phyloP scores from a whole-genome alignment of 768 basidiomycete genomes.

The Rhizopogon roseolus region DNA sequence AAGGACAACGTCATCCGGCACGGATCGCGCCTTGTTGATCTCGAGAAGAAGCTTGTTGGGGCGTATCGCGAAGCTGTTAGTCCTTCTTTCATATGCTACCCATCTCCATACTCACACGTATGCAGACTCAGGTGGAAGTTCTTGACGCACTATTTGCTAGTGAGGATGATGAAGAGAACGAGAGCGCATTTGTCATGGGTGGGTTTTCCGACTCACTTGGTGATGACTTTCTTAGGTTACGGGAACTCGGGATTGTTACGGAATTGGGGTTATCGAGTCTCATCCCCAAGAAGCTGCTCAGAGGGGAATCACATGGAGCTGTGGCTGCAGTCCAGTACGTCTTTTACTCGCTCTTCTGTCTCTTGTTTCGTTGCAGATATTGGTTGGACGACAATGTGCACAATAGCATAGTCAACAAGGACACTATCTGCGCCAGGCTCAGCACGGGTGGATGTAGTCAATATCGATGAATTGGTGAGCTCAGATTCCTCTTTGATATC shows the following conservation, averaged over 20 bases:
- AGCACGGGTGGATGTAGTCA: too few species aligned
- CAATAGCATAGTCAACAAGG: too few species aligned
- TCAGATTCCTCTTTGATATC: too few species aligned
- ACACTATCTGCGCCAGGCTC: neutral
- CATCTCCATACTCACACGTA: neutral
- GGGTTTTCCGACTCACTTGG: constrained; percentile 86
- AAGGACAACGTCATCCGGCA: constrained; percentile 85
- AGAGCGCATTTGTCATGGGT: constrained; percentile 69
- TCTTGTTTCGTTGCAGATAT: constrained; percentile 25
- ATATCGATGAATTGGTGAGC: too few species aligned
- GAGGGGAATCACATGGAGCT: constrained; percentile 47
- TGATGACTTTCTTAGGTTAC: constrained; percentile 89
- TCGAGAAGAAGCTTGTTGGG: constrained; percentile 84
- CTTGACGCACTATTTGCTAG: constrained; percentile 47
- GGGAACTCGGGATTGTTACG: constrained; percentile 81
- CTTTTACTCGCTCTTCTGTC: neutral
- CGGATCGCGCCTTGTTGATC: constrained; percentile 66
- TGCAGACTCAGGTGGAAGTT: constrained; percentile 35
- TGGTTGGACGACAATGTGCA: too few species aligned
- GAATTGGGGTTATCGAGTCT: constrained; percentile 80
- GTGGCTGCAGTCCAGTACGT: constrained; percentile 46
- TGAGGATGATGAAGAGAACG: constrained; percentile 60
- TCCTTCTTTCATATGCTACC: constrained; percentile 6
- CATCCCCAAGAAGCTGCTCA: constrained; percentile 75
- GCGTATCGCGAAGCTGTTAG: constrained; percentile 80